Base-by-base conservation (phyloP, 441 rosid genomes). In the Pelargonium australe region DNA sequence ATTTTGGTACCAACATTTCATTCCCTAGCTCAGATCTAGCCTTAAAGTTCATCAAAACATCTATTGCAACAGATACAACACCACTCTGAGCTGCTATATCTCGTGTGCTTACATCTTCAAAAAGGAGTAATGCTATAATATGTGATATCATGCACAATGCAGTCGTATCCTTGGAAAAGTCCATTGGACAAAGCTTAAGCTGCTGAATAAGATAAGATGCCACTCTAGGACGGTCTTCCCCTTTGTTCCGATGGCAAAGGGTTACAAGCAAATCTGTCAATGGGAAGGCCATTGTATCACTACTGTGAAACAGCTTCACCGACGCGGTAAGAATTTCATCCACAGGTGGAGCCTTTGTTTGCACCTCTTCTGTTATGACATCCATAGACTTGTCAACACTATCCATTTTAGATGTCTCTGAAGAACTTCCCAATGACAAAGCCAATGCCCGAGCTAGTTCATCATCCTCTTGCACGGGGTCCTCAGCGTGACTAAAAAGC, bases 371-470 rank as follows among this genome's bases (percentile, higher is more conserved):
- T 62, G 77, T 72, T 65, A 72, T 75, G 73, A 72, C 83, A 84
- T 87, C 97, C 66, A 76, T 73, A 16, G 88, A 69, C 85, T 90
- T 91, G 74, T 91, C 97, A 70, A 73, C 72, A 76, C 77, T 86
- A 57, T 91, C 98, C 78, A 61, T 75, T 85, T 92, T 95, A 66
- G 92, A 79, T 60, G 90, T 79, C 68, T 95, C 98, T 20, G 98
- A 89, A 47, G 99, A 87, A 78, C 69, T 95, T 67, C 99, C 99
- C 51, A 95, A 87, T 67, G 98, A 95, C 19, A 95, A 76, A 65
- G 99, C 98, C 79, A 95, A 93, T 55, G 99, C 99, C 58, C 85
- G 92, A 70, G 99, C 99, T 72, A 95, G 83, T 77, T 95, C 98
- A 82, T 95, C 98, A 83, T 95, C 97, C 81, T 95, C 98, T 81